Base-by-base conservation (phyloP, 352 stramenopile genomes). In the Globisporangium megalacanthum region DNA sequence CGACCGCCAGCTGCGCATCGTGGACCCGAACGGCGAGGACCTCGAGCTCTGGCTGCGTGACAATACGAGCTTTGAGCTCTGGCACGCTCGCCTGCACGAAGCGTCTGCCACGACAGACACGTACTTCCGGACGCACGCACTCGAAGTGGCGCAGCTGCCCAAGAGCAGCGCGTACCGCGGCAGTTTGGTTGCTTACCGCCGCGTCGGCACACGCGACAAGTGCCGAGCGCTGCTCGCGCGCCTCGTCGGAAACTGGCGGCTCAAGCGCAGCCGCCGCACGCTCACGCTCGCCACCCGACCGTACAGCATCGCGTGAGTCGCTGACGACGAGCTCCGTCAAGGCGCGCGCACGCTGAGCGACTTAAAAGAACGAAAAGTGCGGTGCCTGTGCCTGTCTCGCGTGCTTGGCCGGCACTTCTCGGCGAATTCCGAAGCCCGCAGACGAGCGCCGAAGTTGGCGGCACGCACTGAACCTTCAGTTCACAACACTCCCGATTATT, bases 41-140 rank as follows among this genome's bases (percentile, higher is more conserved):
- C 68, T 92, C 61, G 82, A 90, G 65, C 79, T 92, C 58, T 92
- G 70, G 66, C 65, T 92, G 48, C 55, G 86, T 52, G 71, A 92
- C 56, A 36, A 66, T 7, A 57, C 72, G 20, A 77, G 66, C 53
- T 87, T 90, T 42, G 25, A 60, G 31, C 35, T 56, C 15, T 90
- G 82, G 82, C 71, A 69, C 6, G 36, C 71, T 19, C 79, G 78
- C 4, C 69, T 92, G 15, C 73, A 90, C 15, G 77, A 88, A 2
- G 82, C 79, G 17, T 65, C 82, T 10, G 60, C 62, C 41, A 70
- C 87, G 51, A 90, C 82, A 4, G 69, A 71, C 19, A 63, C 83
- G 36, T 88, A 86, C 65, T 90, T 92, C 52, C 74, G 79, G 36
- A 69, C 73, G 20, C 77, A 72, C 33, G 68, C 72, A 45, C 52